Conservation (phyloP, 2,329 filamentous ascomycete species). For the Xylaria polymorpha region DNA sequence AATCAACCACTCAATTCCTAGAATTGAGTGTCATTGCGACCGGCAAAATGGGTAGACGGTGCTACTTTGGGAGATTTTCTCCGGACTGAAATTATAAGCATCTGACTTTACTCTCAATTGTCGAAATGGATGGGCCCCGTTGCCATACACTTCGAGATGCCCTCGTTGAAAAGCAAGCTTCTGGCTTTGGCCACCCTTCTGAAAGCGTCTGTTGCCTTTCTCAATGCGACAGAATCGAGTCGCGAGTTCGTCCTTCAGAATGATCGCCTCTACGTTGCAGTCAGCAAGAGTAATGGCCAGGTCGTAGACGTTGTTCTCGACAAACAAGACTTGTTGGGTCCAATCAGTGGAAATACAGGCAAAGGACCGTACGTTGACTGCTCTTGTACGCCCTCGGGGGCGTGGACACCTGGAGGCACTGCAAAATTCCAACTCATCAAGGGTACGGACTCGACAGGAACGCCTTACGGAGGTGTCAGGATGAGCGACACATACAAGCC, state of each 20-base stretch:
- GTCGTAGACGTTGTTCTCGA: constrained; percentile 53
- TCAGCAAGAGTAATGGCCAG: constrained; percentile 52
- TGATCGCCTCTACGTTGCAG: constrained; percentile 44
- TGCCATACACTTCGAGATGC: constrained; percentile 19
- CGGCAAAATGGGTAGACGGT: constrained; percentile 29
- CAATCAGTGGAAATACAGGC: constrained; percentile 56
- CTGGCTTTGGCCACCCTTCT: constrained; percentile 22
- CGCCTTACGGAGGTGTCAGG: constrained; percentile 67
- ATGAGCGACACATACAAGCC: constrained; percentile 68
- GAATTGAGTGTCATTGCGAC: constrained; percentile 14
- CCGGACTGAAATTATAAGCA: constrained; percentile 24
- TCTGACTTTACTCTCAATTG: not conserved
- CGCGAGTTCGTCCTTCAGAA: constrained; percentile 36
- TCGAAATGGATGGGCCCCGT: not conserved
- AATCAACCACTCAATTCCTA: constrained; percentile 2
- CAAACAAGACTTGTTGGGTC: constrained; percentile 63
- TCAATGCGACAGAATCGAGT: constrained; percentile 28
- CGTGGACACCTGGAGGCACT: constrained; percentile 67
- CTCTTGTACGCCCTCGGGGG: constrained; percentile 67
- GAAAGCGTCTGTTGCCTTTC: constrained; percentile 28
- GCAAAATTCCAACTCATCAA: constrained; percentile 62
- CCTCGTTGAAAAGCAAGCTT: constrained; percentile 18
- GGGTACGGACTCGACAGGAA: constrained; percentile 54
- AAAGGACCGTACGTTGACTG: constrained; percentile 70
- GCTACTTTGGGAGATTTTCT: constrained; percentile 19